These are phyloP conservation scores for Cucurbita ficifolia DNA, from an alignment of 306 rosid species.

Conservation along the genomic window DNA sequence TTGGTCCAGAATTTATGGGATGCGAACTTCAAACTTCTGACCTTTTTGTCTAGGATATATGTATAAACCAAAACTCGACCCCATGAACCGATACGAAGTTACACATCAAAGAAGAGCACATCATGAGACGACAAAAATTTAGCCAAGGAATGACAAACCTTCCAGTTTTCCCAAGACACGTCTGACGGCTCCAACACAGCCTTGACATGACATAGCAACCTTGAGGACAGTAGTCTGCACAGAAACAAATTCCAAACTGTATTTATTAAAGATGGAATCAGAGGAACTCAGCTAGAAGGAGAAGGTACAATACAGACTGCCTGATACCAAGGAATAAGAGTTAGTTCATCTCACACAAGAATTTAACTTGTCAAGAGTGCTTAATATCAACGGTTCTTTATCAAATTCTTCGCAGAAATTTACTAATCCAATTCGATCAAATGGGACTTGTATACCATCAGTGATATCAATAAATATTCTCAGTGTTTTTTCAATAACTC, in stretches of 20 bases:
- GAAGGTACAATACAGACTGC: background rate
- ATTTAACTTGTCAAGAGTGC: background rate
- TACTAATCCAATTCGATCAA: background rate
- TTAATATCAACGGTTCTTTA: background rate
- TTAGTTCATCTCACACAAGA: background rate
- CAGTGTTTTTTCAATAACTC: background rate
- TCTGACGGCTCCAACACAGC: slow-evolving; percentile 84
- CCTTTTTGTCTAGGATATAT: no score
- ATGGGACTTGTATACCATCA: background rate
- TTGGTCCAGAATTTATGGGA: no score
- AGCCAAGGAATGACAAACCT: slow-evolving; percentile 26
- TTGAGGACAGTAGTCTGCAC: slow-evolving; percentile 77
- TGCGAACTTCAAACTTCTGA: no score
- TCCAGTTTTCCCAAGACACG: slow-evolving; percentile 83
- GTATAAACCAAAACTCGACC: background rate
- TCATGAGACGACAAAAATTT: background rate
- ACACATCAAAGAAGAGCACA: background rate
- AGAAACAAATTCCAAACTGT: background rate
- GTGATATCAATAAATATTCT: background rate
- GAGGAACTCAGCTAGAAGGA: background rate
- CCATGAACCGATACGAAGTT: background rate
- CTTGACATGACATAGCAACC: slow-evolving; percentile 88
- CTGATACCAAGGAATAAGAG: background rate
- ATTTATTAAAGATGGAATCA: background rate
- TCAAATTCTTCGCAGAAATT: background rate